These are phyloP conservation scores for Phytomonas sp. DNA, from an alignment of 208 protist species.

Conservation along the genomic window DNA sequence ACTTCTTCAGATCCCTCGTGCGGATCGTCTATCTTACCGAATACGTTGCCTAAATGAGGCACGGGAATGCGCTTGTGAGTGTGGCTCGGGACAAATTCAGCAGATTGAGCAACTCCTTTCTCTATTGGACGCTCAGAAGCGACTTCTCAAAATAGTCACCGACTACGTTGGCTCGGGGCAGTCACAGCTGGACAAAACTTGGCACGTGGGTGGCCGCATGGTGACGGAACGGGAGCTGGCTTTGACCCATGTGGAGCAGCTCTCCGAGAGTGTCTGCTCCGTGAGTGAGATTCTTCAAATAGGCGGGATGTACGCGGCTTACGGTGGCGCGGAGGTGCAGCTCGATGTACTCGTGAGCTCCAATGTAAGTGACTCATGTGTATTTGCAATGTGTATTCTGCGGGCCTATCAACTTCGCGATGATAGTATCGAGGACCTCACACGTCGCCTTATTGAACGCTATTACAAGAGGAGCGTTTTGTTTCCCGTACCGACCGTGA, in stretches of 20 bases:
- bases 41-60: conserved; percentile 64
- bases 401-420: conserved; percentile 39
- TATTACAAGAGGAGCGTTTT: conserved; percentile 33
- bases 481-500: conserved; percentile 65
- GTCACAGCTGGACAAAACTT: conserved; percentile 28
- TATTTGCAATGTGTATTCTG: conserved; percentile 52
- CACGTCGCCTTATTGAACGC: conserved; percentile 45
- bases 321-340: conserved; percentile 82
- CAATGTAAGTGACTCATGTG: conserved; percentile 47
- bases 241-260: conserved; percentile 49
- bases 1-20: conserved; percentile 36
- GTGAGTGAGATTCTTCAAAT: conserved; percentile 47
- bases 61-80: conserved; percentile 51
- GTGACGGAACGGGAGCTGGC: conserved; percentile 65
- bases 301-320: conserved; percentile 67
- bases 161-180: conserved; percentile 56
- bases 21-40: conserved; percentile 65
- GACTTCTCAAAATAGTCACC: conserved; percentile 44
- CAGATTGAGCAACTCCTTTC: conserved; percentile 58
- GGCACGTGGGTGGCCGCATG: conserved; percentile 24
- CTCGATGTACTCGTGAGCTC: conserved; percentile 55
- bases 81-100: conserved; percentile 43
- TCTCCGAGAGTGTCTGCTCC: conserved; percentile 48
- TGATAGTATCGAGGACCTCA: conserved; percentile 34
- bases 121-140: conserved; percentile 65